Conservation (phyloP, 2,329 filamentous ascomycete genomes). For the Monosporascus cannonballus region DNA sequence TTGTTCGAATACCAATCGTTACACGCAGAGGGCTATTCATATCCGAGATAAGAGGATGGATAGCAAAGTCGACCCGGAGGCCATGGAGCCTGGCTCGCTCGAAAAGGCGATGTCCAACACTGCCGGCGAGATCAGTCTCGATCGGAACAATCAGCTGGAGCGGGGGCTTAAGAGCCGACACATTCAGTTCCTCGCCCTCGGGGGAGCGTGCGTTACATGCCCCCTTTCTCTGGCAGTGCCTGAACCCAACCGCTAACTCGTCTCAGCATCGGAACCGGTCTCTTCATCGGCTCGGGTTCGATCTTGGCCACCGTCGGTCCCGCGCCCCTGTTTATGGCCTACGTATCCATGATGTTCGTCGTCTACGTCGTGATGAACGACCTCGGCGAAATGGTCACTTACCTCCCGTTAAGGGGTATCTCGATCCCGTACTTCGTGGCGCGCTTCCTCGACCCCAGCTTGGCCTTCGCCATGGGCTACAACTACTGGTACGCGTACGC, state of each 20-base stretch:
- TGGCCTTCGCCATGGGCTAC: slow-evolving; percentile 53
- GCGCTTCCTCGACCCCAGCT: slow-evolving; percentile 48
- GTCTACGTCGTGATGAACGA: slow-evolving; percentile 51
- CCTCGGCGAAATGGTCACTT: slow-evolving; percentile 49
- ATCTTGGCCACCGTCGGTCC: slow-evolving; percentile 53
- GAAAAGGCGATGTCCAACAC: slow-evolving; percentile 17
- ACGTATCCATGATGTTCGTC: slow-evolving; percentile 48
- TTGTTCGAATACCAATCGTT: too few relatives aligned
- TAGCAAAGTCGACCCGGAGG: slow-evolving; percentile 11
- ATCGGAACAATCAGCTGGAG: slow-evolving; percentile 37
- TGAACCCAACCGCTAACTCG: background rate
- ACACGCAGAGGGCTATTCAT: too few relatives aligned
- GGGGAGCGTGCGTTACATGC: slow-evolving; percentile 32
- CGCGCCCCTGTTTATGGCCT: slow-evolving; percentile 65
- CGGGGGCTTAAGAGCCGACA: slow-evolving; percentile 54
- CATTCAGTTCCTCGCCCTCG: slow-evolving; percentile 55
- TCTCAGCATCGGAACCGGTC: slow-evolving; percentile 52
- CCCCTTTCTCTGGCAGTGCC: background rate
- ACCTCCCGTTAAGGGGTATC: slow-evolving; percentile 49
- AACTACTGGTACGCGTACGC: slow-evolving; percentile 59
- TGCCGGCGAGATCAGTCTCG: slow-evolving; percentile 26
- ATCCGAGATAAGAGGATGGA: slow-evolving; percentile 8
- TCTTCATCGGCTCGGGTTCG: slow-evolving; percentile 56
- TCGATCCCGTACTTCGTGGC: slow-evolving; percentile 51
- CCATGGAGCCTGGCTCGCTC: slow-evolving; percentile 14